A percentile compares a stretch with the other conserved stretches of the same genome.
Evolutionary conservation across 2,329 filamentous ascomycete genomes (phyloP).

Genomic region (Fusarium decemcellulare): DNA sequence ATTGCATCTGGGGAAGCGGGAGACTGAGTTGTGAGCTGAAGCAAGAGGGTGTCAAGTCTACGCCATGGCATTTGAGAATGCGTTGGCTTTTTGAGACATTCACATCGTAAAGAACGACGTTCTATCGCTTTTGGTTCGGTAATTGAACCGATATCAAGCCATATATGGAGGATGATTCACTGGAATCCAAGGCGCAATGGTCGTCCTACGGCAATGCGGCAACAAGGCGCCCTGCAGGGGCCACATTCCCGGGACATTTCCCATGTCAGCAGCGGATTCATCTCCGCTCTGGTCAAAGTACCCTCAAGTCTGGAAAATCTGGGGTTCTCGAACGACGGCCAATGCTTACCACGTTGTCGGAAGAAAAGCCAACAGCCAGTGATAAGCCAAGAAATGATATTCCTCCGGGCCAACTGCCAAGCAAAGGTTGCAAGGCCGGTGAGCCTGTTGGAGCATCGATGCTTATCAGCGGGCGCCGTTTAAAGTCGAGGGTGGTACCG

Average conservation of each 20-base stretch:
- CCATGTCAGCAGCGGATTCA: neutral
- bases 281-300: neutral
- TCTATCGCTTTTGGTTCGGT: neutral
- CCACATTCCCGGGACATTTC: neutral
- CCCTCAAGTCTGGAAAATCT: conserved; percentile 8
- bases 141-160: neutral
- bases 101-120: neutral
- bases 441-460: conserved; percentile 38
- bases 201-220: neutral
- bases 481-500: conserved; percentile 40
- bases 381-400: conserved; percentile 34
- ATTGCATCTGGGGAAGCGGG: conserved; percentile 39
- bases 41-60: conserved; percentile 27
- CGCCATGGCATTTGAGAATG: neutral
- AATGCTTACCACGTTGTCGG: neutral
- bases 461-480: conserved; percentile 46
- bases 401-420: conserved; percentile 38
- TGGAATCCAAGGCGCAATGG: neutral
- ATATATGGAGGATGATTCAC: neutral
- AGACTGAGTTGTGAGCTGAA: conserved; percentile 15
- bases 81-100: neutral
- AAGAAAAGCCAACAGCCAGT: conserved; percentile 12
- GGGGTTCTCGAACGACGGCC: neutral
- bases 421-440: conserved; percentile 21
- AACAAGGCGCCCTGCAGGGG: neutral